Conservation (phyloP, 805 yeast species). For the Nakazawaea peltata region DNA sequence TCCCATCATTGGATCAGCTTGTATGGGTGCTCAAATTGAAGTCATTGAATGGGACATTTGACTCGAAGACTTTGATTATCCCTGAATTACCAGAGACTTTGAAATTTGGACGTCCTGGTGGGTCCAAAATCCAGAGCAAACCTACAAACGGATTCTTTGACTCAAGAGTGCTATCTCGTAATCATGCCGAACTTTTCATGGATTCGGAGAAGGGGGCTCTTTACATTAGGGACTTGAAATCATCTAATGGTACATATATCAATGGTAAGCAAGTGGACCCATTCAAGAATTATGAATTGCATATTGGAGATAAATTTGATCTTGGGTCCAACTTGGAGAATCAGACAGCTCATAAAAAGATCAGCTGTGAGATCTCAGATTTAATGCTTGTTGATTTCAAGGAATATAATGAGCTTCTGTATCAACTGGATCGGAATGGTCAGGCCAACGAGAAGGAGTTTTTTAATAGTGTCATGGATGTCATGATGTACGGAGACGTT, state of each 20-base stretch:
- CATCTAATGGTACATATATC: slow-evolving; percentile 91
- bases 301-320: slow-evolving; percentile 82
- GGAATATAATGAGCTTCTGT: slow-evolving; percentile 18
- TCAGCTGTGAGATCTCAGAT: slow-evolving; percentile 74
- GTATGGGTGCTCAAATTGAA: slow-evolving; percentile 61
- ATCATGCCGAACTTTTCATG: slow-evolving; percentile 86
- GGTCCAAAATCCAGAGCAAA: slow-evolving; percentile 47
- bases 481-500: slow-evolving; percentile 26
- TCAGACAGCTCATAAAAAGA: slow-evolving; percentile 70
- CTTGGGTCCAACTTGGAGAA: slow-evolving; percentile 84
- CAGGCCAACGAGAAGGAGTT: slow-evolving; percentile 15
- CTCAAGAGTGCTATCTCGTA: slow-evolving; percentile 84
- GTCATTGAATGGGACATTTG: slow-evolving; percentile 78
- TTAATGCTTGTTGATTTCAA: slow-evolving; percentile 47
- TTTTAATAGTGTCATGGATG: slow-evolving; percentile 26
- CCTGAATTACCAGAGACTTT: slow-evolving; percentile 79
- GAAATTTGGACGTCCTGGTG: slow-evolving; percentile 86
- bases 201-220: slow-evolving; percentile 42
- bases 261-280: slow-evolving; percentile 64
- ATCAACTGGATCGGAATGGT: slow-evolving; percentile 14
- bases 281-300: slow-evolving; percentile 56
- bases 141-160: slow-evolving; percentile 89
- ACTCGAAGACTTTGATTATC: slow-evolving; percentile 66
- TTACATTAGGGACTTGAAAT: slow-evolving; percentile 76
- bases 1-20: slow-evolving; percentile 21